Evolutionary conservation across 225 moss, liverwort and hornwort genomes (phyloP).

Genomic region (Bryoerythrophyllum caledonicum): DNA sequence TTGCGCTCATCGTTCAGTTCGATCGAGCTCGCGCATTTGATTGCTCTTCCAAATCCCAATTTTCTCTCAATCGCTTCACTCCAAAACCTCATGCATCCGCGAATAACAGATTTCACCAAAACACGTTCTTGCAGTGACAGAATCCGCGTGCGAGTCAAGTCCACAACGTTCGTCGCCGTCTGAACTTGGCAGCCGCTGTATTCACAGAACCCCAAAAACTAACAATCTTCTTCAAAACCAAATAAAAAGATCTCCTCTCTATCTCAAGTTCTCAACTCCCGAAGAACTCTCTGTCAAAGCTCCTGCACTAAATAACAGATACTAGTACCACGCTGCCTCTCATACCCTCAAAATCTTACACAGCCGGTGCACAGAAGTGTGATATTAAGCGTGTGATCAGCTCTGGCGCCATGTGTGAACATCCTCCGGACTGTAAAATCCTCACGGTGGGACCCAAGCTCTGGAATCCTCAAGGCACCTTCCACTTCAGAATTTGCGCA

Average conservation of each 20-base stretch:
- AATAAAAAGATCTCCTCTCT: background rate
- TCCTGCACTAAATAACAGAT: constrained; percentile 1
- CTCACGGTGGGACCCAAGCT: constrained; percentile 28
- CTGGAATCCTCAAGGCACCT: background rate
- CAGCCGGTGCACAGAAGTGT: constrained; percentile 14
- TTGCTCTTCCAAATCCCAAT: background rate
- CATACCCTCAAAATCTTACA: background rate
- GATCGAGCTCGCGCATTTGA: constrained; percentile 10
- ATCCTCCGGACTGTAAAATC: background rate
- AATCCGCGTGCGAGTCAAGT: background rate
- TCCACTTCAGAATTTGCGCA: background rate
- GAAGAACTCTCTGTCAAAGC: background rate
- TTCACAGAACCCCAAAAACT: background rate
- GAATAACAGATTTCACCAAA: background rate
- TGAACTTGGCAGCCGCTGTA: background rate
- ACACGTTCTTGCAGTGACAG: background rate
- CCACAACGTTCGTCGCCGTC: background rate
- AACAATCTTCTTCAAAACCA: background rate
- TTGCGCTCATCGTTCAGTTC: constrained; percentile 6
- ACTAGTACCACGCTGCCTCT: background rate
- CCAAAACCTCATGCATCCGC: no score
- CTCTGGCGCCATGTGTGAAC: constrained; percentile 5
- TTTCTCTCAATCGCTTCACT: background rate
- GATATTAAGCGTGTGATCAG: constrained; percentile 3
- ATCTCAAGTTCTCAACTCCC: background rate